A percentile compares a stretch with the other conserved stretches of the same genome.
Conservation (phyloP, 2,329 filamentous ascomycete species). For the Phaeophleospora eucalypticola region DNA sequence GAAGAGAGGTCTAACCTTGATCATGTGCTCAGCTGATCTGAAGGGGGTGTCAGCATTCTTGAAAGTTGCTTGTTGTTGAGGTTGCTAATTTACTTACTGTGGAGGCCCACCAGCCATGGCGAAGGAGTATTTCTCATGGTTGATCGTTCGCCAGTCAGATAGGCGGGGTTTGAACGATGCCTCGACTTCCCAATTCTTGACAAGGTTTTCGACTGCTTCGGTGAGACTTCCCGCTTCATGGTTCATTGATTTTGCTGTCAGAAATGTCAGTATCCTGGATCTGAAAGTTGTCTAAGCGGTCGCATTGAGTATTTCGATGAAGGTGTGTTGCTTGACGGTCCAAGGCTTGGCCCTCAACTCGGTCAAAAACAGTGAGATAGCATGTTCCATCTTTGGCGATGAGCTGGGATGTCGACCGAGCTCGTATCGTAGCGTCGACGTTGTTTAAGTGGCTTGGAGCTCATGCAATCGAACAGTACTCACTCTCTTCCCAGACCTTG, state of each 20-base stretch:
- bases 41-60: slow-evolving; percentile 1
- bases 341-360: too few species aligned
- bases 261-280: slow-evolving; percentile 2
- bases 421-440: too few species aligned
- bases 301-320: too few species aligned
- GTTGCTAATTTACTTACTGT: slow-evolving; percentile 30
- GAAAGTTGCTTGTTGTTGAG: not conserved
- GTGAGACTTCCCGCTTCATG: slow-evolving; percentile 56
- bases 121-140: slow-evolving; percentile 57
- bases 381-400: too few species aligned
- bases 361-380: too few species aligned
- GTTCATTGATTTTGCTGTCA: slow-evolving; percentile 53
- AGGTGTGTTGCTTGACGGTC: too few species aligned
- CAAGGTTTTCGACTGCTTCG: slow-evolving; percentile 62
- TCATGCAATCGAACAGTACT: slow-evolving; percentile 21
- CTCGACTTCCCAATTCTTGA: slow-evolving; percentile 71
- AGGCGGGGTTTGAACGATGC: slow-evolving; percentile 63
- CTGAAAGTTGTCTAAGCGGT: too few species aligned
- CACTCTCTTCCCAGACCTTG: slow-evolving; percentile 56
- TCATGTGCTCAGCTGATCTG: slow-evolving; percentile 57
- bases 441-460: too few species aligned
- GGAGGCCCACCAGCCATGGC: slow-evolving; percentile 59
- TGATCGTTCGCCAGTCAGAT: slow-evolving; percentile 62
- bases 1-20: slow-evolving; percentile 36
- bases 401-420: too few species aligned